A percentile compares a stretch with the other conserved stretches of the same genome.
Conservation (phyloP, 495 filamentous ascomycete species). For the Hypoxylon subgilvum region DNA sequence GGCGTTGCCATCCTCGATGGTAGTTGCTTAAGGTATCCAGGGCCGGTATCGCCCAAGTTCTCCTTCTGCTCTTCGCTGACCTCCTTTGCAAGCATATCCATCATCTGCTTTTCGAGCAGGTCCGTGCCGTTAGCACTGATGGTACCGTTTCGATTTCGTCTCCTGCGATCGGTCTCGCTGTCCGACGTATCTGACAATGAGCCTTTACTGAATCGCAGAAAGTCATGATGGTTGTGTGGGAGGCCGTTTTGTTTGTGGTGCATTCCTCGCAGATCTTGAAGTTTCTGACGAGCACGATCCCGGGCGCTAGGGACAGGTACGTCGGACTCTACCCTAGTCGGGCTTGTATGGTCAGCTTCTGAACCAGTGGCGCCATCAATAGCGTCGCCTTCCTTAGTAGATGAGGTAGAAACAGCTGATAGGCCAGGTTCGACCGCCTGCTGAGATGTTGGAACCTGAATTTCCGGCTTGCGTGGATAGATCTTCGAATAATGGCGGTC, state of each 20-base stretch:
- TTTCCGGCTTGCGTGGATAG: conserved; percentile 56
- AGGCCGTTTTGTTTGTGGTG: conserved; percentile 54
- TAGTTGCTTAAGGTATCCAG: conserved; percentile 40
- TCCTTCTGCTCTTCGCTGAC: conserved; percentile 45
- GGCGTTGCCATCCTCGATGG: conserved; percentile 40
- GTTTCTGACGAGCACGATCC: conserved; percentile 56
- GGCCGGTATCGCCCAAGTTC: conserved; percentile 39
- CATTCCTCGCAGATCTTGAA: conserved; percentile 54
- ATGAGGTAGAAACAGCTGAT: conserved; percentile 5
- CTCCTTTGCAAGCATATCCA: conserved; percentile 65
- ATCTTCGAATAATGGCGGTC: conserved; percentile 73
- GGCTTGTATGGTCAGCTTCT: conserved; percentile 33
- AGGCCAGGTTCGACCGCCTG: conserved; percentile 20
- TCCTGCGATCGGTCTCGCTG: conserved; percentile 51
- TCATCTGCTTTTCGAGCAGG: conserved; percentile 71
- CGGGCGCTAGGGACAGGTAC: conserved; percentile 40
- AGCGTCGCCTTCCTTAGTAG: conserved; percentile 16
- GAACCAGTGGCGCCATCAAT: conserved; percentile 26
- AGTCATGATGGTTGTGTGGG: conserved; percentile 47
- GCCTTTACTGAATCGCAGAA: conserved; percentile 46
- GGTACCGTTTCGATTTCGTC: conserved; percentile 44
- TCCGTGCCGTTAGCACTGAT: conserved; percentile 54
- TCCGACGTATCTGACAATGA: conserved; percentile 56
- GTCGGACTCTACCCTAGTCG: conserved; percentile 41
- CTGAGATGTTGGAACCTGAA: conserved; percentile 14